Percentiles rank a stretch among this genome's conserved stretches.
These are phyloP conservation scores for Ogataea salicorniae DNA, from an alignment of 805 yeast genomes.

Conservation along the genomic window DNA sequence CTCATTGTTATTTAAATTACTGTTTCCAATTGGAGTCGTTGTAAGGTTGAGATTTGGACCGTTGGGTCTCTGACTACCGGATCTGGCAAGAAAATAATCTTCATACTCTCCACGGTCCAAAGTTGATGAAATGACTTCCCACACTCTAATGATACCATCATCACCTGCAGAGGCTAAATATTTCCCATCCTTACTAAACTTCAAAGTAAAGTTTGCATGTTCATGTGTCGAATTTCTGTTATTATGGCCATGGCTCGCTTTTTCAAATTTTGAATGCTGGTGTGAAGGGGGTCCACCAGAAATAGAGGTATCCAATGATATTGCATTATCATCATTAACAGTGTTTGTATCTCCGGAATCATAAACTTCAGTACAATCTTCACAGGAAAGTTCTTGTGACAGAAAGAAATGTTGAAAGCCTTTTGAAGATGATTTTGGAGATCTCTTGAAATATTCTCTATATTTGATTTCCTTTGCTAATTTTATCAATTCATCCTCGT, in stretches of 20 bases:
- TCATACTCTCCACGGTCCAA: slow-evolving; percentile 44
- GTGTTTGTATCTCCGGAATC: not conserved
- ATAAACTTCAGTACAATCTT: slow-evolving; percentile 6
- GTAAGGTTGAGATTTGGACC: no score
- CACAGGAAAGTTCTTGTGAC: slow-evolving; percentile 54
- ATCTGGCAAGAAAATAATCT: no score
- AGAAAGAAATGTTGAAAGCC: slow-evolving; percentile 50
- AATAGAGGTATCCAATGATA: slow-evolving; percentile 3
- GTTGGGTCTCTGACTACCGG: no score
- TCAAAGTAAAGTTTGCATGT: slow-evolving; percentile 65
- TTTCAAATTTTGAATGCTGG: not conserved
- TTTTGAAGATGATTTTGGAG: slow-evolving; percentile 38
- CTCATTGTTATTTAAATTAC: no score
- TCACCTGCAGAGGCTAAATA: slow-evolving; percentile 82
- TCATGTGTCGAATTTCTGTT: slow-evolving; percentile 11
- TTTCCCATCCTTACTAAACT: slow-evolving; percentile 76
- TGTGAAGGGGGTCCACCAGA: not conserved
- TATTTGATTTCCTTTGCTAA: slow-evolving; percentile 51
- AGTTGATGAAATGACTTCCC: slow-evolving; percentile 77
- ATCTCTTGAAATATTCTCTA: slow-evolving; percentile 43
- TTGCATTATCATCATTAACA: slow-evolving; percentile 1
- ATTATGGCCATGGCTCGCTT: not conserved
- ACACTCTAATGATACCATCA: slow-evolving; percentile 60
- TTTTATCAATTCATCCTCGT: slow-evolving; percentile 35
- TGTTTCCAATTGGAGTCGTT: no score